These are phyloP conservation scores for Corrigiola litoralis DNA, from an alignment of 179 eudicot genomes.

Conservation along the genomic window DNA sequence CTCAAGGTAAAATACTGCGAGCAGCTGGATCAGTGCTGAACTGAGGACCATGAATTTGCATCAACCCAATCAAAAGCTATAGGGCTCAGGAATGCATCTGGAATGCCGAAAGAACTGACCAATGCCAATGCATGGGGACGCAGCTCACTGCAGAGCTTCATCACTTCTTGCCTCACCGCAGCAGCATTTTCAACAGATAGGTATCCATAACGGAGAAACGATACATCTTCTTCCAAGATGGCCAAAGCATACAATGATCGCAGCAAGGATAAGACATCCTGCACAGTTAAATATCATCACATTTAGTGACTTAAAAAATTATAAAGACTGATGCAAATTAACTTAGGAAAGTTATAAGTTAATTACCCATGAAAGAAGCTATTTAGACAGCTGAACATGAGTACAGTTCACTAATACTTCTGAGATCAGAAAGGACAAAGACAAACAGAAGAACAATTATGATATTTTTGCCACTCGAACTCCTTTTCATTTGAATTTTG, in stretches of 20 bases:
- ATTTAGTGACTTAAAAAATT: neutral
- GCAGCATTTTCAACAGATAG: conserved; percentile 60
- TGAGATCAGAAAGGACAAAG: too few relatives aligned
- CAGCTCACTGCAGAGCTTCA: conserved; percentile 70
- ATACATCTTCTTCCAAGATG: conserved; percentile 75
- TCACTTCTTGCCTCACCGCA: conserved; percentile 69
- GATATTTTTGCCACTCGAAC: too few relatives aligned
- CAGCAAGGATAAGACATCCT: conserved; percentile 63
- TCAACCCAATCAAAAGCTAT: conserved; percentile 90
- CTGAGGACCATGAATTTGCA: conserved; percentile 72
- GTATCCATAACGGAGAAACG: conserved; percentile 90
- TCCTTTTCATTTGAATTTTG: too few relatives aligned
- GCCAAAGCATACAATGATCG: conserved; percentile 70
- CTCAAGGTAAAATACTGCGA: neutral
- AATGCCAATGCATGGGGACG: conserved; percentile 79
- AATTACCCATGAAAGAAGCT: too few relatives aligned
- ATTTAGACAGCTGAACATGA: too few relatives aligned
- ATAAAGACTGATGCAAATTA: neutral
- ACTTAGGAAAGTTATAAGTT: too few relatives aligned
- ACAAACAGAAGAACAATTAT: too few relatives aligned
- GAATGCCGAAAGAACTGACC: conserved; percentile 88
- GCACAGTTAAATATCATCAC: conserved; percentile 25
- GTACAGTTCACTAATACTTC: too few relatives aligned
- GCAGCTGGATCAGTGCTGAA: conserved; percentile 14
- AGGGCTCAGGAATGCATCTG: conserved; percentile 85